phyloP scores from a whole-genome alignment of 805 yeast species.

The Yarrowia deformans region DNA sequence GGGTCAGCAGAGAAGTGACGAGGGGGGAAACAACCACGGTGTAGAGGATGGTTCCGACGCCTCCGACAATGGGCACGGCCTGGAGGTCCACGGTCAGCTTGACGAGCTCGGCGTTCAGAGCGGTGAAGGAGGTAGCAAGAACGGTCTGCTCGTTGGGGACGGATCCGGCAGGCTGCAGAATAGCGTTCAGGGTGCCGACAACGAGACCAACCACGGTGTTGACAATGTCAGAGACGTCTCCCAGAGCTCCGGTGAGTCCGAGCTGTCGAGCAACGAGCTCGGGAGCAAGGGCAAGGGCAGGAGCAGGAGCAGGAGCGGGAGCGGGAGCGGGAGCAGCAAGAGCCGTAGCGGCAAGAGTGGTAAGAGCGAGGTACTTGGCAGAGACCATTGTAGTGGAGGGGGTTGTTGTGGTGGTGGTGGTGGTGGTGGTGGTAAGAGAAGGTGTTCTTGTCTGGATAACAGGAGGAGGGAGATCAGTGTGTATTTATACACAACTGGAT shows the following conservation, averaged over 20 bases:
- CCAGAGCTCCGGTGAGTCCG: conserved; percentile 15
- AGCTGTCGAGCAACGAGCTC: conserved; percentile 20
- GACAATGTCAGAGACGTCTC: conserved; percentile 22
- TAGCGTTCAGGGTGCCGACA: conserved; percentile 12
- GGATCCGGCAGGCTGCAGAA: conserved; percentile 25
- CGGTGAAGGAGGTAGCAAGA: conserved; percentile 18
- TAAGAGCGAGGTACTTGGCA: conserved; percentile 22
- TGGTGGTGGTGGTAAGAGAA: neutral
- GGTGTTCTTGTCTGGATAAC: neutral
- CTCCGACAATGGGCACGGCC: conserved; percentile 13
- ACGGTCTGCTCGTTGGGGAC: conserved; percentile 13
- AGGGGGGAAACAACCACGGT: conserved; percentile 20
- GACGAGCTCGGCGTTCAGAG: conserved; percentile 14
- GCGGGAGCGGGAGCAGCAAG: conserved; percentile 24
- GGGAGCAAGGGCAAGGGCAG: conserved; percentile 12
- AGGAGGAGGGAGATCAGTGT: neutral
- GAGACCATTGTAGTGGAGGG: conserved; percentile 18
- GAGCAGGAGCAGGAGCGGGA: conserved; percentile 10
- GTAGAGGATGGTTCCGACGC: conserved; percentile 12
- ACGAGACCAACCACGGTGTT: conserved; percentile 18
- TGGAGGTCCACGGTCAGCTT: conserved; percentile 15
- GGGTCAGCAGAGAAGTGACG: conserved; percentile 18
- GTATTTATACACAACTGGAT: no score
- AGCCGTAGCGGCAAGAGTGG: conserved; percentile 20
- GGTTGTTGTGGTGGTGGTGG: neutral